Conservation (phyloP, 352 stramenopile species). For the Globisporangium nunn region DNA sequence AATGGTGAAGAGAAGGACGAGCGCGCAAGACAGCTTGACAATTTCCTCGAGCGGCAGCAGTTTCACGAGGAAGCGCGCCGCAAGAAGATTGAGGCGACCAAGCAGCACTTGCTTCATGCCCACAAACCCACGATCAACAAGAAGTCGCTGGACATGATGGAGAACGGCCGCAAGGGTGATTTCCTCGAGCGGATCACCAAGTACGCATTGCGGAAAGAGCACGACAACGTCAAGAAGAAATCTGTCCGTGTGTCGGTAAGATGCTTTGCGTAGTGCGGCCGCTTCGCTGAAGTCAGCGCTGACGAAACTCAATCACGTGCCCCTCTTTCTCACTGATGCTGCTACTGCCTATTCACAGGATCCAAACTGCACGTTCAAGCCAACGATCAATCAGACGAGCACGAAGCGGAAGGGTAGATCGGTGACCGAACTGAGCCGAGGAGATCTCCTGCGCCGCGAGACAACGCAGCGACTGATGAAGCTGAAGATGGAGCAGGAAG, state of each 20-base stretch:
- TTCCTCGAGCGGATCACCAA: slow-evolving; percentile 76
- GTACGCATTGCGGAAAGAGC: slow-evolving; percentile 71
- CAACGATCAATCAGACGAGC: slow-evolving; percentile 68
- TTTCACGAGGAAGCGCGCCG: slow-evolving; percentile 62
- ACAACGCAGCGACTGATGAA: slow-evolving; percentile 80
- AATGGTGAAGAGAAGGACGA: slow-evolving; percentile 43
- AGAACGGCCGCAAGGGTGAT: slow-evolving; percentile 71
- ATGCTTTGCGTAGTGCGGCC: neutral
- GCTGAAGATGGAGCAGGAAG: slow-evolving; percentile 83
- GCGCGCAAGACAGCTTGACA: slow-evolving; percentile 45
- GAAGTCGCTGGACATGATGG: slow-evolving; percentile 72
- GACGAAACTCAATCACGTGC: neutral
- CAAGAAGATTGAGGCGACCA: slow-evolving; percentile 59
- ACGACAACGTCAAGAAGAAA: slow-evolving; percentile 76
- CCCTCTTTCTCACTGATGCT: neutral
- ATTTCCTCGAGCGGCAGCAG: slow-evolving; percentile 67
- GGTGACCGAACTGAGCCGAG: slow-evolving; percentile 76
- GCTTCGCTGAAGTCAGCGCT: neutral
- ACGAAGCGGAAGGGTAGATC: slow-evolving; percentile 53
- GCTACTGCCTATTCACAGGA: slow-evolving; percentile 24
- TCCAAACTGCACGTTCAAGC: slow-evolving; percentile 80
- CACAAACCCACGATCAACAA: slow-evolving; percentile 81
- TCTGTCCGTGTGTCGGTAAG: slow-evolving; percentile 48
- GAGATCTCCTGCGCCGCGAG: slow-evolving; percentile 65
- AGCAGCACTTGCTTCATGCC: slow-evolving; percentile 42